These are phyloP conservation scores for rapeseed (Brassica napus) DNA, from an alignment of 345 rosid genomes.

Conservation along the genomic window DNA sequence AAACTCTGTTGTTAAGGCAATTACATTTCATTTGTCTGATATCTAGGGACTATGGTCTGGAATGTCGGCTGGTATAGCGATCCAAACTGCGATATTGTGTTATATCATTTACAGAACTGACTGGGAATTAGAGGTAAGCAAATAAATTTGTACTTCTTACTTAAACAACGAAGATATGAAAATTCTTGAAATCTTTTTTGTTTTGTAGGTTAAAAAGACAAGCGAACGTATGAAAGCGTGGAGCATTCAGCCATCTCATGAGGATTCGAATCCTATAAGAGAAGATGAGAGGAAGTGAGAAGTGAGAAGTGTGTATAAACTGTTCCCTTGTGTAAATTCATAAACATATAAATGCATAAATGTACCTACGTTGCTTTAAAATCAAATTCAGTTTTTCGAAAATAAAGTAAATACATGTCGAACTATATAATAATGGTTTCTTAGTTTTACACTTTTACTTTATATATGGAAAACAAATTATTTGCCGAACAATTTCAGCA, in stretches of 20 bases:
- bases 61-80: conserved; percentile 47
- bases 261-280: conserved; percentile 22
- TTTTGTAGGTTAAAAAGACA: conserved; percentile 45
- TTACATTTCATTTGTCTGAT: background rate
- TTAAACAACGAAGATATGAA: background rate
- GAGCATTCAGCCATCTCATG: conserved; percentile 36
- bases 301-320: conserved; percentile 1
- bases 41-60: conserved; percentile 63
- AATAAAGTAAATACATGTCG: background rate
- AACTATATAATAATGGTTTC: background rate
- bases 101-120: conserved; percentile 51
- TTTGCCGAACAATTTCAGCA: background rate
- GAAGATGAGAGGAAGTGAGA: conserved; percentile 26
- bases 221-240: conserved; percentile 42
- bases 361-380: no score
- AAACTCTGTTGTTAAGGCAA: background rate
- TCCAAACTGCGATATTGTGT: conserved; percentile 43
- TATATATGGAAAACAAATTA: background rate
- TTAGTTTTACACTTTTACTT: background rate
- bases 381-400: background rate
- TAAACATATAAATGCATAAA: no score
- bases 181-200: background rate
- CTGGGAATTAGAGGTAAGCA: conserved; percentile 55
- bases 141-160: background rate
- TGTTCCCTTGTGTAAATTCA: background rate